Conservation (phyloP, 2,329 filamentous ascomycete species). For the Harringtonia aguacate region DNA sequence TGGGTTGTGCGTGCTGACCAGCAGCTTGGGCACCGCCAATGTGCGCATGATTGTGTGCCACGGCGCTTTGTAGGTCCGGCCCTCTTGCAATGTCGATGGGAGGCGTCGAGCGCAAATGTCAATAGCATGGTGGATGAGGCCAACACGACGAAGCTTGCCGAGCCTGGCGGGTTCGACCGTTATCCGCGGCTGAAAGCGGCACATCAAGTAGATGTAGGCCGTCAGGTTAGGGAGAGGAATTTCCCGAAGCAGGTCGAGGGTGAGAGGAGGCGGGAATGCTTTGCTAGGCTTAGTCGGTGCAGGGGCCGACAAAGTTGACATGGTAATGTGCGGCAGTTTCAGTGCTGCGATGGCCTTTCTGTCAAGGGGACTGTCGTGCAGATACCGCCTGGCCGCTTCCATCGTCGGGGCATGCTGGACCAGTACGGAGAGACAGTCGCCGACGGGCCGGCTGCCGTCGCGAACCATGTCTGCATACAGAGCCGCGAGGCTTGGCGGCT, state of each 20-base stretch:
- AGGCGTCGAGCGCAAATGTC: constrained; percentile 19
- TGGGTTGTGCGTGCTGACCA: constrained; percentile 14
- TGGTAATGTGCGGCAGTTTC: not conserved
- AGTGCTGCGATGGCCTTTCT: constrained; percentile 5
- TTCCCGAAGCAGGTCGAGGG: constrained; percentile 8
- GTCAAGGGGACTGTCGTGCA: constrained; percentile 31
- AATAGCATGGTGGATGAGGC: constrained; percentile 23
- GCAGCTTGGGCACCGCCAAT: constrained; percentile 23
- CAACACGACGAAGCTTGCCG: constrained; percentile 10
- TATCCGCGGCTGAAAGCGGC: constrained; percentile 25
- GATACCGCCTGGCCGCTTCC: constrained; percentile 35
- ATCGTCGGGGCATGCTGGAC: constrained; percentile 40
- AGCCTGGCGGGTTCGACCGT: constrained; percentile 11
- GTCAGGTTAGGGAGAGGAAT: constrained; percentile 29
- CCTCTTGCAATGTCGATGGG: constrained; percentile 14
- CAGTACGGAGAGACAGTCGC: constrained; percentile 42
- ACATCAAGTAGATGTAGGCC: constrained; percentile 42
- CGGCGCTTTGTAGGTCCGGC: constrained; percentile 23
- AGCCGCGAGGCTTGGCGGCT: constrained; percentile 45
- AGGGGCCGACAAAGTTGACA: not conserved
- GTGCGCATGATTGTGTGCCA: constrained; percentile 31
- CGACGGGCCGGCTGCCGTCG: constrained; percentile 35
- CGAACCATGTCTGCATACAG: constrained; percentile 49
- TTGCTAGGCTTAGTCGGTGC: constrained; percentile 2
- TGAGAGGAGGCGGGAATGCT: not conserved